Conservation (phyloP, 2,329 filamentous ascomycete species). For the Diaporthe sp. region DNA sequence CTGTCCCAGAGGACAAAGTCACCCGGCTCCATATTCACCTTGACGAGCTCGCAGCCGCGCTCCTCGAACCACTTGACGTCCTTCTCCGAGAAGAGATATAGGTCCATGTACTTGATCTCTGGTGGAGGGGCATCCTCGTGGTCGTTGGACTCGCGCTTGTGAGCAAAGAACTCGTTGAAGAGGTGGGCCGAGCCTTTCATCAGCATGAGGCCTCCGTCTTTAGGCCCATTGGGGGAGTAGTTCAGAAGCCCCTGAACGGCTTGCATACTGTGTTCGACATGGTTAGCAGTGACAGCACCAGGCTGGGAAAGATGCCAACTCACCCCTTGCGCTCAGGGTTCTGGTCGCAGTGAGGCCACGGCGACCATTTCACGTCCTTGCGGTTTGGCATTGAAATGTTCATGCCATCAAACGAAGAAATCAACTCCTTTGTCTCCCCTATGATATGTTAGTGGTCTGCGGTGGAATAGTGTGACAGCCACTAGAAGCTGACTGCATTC, state of each 20-base stretch:
- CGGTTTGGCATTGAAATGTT: conserved; percentile 52
- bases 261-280: conserved; percentile 57
- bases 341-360: conserved; percentile 63
- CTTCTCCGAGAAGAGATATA: conserved; percentile 48
- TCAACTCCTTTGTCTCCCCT: conserved; percentile 58
- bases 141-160: conserved; percentile 49
- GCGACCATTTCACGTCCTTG: conserved; percentile 54
- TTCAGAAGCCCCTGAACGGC: conserved; percentile 63
- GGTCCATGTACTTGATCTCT: conserved; percentile 53
- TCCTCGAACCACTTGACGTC: conserved; percentile 55
- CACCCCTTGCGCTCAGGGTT: conserved; percentile 56
- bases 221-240: conserved; percentile 58
- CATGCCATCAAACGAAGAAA: conserved; percentile 64
- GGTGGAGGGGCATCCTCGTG: conserved; percentile 50
- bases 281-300: conserved; percentile 27
- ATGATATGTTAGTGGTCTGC: neutral
- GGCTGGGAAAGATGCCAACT: neutral
- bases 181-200: conserved; percentile 54
- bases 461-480: too few relatives aligned
- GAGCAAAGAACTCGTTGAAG: conserved; percentile 50
- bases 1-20: conserved; percentile 56
- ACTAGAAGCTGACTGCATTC: neutral
- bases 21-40: conserved; percentile 59
- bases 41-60: conserved; percentile 50
- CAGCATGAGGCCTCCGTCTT: conserved; percentile 62